Evolutionary conservation across 345 rosid genomes (phyloP), one percentile per base, ranked within the genome.

Genomic region (Eucalyptus camaldulensis): DNA sequence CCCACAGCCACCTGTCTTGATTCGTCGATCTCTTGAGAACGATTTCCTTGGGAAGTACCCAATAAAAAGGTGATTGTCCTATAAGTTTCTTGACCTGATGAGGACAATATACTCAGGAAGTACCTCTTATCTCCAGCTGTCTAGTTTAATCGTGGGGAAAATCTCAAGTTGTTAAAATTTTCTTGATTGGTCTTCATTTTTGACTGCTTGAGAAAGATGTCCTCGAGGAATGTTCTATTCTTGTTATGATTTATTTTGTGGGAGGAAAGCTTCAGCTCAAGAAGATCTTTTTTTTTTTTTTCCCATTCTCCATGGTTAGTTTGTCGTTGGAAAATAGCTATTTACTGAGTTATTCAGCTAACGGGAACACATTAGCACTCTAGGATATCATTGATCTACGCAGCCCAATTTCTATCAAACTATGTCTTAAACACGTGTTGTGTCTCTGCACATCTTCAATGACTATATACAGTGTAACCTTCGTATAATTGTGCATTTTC

Each of bases 1-100:
- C 90, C 99, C 99, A 69, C 99, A 97, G 89, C 99, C 99, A 87
- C 99, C 99, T 29, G 99, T 97, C 88, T 92, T 97, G 83, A 97
- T 97, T 86, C 99, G 99, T 13, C 98, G 99, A 85, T 96, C 99
- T 88, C 58, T 96, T 51, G 94, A 93, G 86, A 91, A 91, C 44
- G 99, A 97, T 91, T 86, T 92, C 83, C 99, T 97, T 88, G 99
- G 99, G 87, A 90, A 89, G 85, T 97, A 96, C 93, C 99, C 95
- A 4, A 96, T 96, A 87, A 94, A 92, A 92, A 96, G 96, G 99
- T 97, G 37, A 65, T 44, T 40, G 5, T 33, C 49, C 40, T 58
- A 31, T 8, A 86, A 43, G 27, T 65, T 72, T 62, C 22, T 67
- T 65, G 29, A 33, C 51, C 49, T 65, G 15, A 62, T 29, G 21